Evolutionary conservation across 257 asterid genomes (phyloP).

Genomic region (Jaltomata sinuosa): DNA sequence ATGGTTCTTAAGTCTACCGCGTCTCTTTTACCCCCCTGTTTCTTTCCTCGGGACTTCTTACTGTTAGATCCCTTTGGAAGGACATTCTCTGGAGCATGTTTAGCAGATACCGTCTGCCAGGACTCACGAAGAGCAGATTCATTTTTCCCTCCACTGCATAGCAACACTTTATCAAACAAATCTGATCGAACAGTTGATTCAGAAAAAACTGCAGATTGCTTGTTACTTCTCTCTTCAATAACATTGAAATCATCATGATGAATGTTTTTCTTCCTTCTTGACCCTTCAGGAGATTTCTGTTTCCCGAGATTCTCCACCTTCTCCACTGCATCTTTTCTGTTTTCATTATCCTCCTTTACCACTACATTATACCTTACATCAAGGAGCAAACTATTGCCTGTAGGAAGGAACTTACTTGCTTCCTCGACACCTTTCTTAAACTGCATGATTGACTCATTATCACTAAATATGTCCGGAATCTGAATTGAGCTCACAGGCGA

Average conservation of each 20-base stretch:
- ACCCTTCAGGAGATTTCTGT: conserved; percentile 12
- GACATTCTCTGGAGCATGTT: conserved; percentile 14
- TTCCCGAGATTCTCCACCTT: conserved; percentile 18
- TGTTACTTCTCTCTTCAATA: conserved; percentile 22
- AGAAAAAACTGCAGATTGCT: conserved; percentile 52
- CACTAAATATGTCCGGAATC: conserved; percentile 20
- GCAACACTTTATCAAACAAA: conserved; percentile 57
- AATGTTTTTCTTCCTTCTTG: conserved; percentile 56
- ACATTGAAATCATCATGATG: conserved; percentile 23
- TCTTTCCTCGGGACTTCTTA: conserved; percentile 48
- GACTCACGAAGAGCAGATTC: conserved; percentile 65
- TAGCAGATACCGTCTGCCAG: conserved; percentile 36
- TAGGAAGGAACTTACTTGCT: conserved; percentile 58
- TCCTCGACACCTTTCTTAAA: conserved; percentile 63
- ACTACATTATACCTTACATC: conserved; percentile 14
- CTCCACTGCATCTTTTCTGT: background rate
- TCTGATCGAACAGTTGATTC: conserved; percentile 51
- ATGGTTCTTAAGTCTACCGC: conserved; percentile 65
- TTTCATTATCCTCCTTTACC: conserved; percentile 29
- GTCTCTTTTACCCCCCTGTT: conserved; percentile 28
- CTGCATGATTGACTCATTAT: conserved; percentile 41
- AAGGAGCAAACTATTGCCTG: conserved; percentile 19
- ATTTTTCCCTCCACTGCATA: conserved; percentile 59
- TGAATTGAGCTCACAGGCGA: conserved; percentile 1
- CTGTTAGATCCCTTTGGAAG: conserved; percentile 28